A percentile compares a stretch with the other conserved stretches of the same genome.
phyloP scores from a whole-genome alignment of 768 basidiomycete species.

The Boletus barrowsii region DNA sequence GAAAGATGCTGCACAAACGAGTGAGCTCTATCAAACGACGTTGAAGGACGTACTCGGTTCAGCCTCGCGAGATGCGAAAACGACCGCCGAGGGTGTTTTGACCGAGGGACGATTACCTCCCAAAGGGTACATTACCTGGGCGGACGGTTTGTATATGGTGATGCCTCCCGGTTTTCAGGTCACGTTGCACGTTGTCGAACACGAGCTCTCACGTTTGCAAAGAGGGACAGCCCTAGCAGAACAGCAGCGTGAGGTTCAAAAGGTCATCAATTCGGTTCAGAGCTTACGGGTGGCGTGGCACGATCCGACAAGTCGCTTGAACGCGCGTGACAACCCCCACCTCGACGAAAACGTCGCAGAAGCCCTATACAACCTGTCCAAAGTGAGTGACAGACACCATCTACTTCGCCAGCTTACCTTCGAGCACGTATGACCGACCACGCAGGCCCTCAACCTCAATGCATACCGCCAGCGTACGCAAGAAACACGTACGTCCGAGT shows the following conservation, averaged over 20 bases:
- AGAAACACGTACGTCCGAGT: background rate
- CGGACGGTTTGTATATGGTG: background rate
- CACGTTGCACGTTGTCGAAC: background rate
- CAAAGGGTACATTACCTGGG: background rate
- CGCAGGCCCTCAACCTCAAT: background rate
- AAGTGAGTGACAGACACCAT: background rate
- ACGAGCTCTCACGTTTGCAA: background rate
- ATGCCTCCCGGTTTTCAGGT: background rate
- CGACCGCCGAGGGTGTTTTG: too few species aligned
- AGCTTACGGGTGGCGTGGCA: background rate
- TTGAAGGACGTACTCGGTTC: too few species aligned
- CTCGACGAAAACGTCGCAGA: background rate
- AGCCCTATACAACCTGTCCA: background rate
- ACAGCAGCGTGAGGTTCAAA: background rate
- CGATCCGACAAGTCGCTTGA: background rate
- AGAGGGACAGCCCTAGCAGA: background rate
- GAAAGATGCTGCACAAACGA: too few species aligned
- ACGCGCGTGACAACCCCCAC: background rate
- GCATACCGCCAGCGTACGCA: background rate
- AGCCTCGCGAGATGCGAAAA: too few species aligned
- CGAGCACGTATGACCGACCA: too few species aligned
- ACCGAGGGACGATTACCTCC: background rate
- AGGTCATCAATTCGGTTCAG: background rate
- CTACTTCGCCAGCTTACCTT: too few species aligned
- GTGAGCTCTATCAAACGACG: too few species aligned